These are phyloP conservation scores for Pilaira anomala DNA, from an alignment of 192 early-diverging fungal species.

Conservation along the genomic window DNA sequence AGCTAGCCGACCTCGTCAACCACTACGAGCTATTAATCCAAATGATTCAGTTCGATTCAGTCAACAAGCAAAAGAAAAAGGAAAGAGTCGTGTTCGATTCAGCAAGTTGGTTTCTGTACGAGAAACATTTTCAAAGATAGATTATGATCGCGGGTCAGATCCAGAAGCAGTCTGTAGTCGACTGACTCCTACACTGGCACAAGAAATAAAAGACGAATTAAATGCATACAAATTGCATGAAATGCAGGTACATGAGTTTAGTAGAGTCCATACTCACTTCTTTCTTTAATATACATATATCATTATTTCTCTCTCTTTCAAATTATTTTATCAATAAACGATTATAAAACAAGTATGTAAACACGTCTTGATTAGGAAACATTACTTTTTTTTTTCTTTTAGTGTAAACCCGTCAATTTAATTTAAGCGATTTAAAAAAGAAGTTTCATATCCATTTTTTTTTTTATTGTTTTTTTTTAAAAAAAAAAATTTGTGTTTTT, in stretches of 20 bases:
- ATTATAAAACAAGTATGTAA: background rate
- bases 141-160: conserved; percentile 16
- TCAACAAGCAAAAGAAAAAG: conserved; percentile 47
- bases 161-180: conserved; percentile 11
- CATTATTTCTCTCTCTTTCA: background rate
- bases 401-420: too few species aligned
- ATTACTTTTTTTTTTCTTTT: background rate
- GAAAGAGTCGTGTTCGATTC: conserved; percentile 4
- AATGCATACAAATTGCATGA: conserved; percentile 92
- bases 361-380: background rate
- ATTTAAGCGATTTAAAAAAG: too few species aligned
- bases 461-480: too few species aligned
- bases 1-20: too few species aligned
- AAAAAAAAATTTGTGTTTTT: background rate
- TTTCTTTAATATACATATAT: conserved; percentile 45
- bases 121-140: conserved; percentile 7
- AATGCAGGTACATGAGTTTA: conserved; percentile 86
- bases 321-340: background rate
- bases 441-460: too few species aligned
- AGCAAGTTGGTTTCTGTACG: conserved; percentile 10
- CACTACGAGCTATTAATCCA: too few species aligned
- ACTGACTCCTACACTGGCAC: conserved; percentile 80
- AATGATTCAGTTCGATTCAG: conserved; percentile 27
- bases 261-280: conserved; percentile 66
- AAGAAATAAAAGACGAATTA: conserved; percentile 87